Base-by-base conservation (phyloP, 2,329 filamentous ascomycete species). In the Aureobasidium sp. region DNA sequence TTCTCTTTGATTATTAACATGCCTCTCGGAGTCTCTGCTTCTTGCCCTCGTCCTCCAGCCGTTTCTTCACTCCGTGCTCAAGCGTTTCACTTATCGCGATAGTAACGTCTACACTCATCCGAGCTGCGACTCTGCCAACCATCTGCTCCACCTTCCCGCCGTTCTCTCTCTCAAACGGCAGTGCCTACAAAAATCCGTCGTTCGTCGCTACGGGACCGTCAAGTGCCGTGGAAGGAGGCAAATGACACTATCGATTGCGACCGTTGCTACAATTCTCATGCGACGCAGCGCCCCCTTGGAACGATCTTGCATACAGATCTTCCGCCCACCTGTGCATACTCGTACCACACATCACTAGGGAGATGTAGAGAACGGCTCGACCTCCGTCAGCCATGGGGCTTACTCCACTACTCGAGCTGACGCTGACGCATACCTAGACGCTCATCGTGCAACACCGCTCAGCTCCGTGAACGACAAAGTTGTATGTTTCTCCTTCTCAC, bases 211-310 rank as follows among this genome's bases (percentile, higher is more conserved):
- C 44, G 34, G 57, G 29, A 25, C 44, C 34, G 45, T 42, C 44
- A 42, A 42, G 45, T 59, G 57, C 45, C 57, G 57, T 59, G 45
- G 30, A 39, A 21, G 9, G 54, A 48, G 54, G 25, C 42, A 39
- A 58, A 58, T 58, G 54, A 58, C 54, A 48, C 42, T 58, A 58
- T 58, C 54, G 54, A 58, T 58, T 58, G 42, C 21, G 30, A 37
- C 41, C 54, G 54, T 47, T 58, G 41, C 34, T 25, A 58, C 25
- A 48, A 37, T 57, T 30, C 34, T 13, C 29, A 30, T 39, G 42
- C 32, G 14, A n/a, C 13, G 42, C 32, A 51, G 49, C 49, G 34
- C 49, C 32, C 37, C 32, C 21, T 29, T 39, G 42, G 13, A 58
- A 58, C 54, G 42, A 32, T 32, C n/a, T 45, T 48, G 54, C 42